These are phyloP conservation scores for Saturnispora mendoncae DNA, from an alignment of 805 yeast genomes.

Conservation along the genomic window DNA sequence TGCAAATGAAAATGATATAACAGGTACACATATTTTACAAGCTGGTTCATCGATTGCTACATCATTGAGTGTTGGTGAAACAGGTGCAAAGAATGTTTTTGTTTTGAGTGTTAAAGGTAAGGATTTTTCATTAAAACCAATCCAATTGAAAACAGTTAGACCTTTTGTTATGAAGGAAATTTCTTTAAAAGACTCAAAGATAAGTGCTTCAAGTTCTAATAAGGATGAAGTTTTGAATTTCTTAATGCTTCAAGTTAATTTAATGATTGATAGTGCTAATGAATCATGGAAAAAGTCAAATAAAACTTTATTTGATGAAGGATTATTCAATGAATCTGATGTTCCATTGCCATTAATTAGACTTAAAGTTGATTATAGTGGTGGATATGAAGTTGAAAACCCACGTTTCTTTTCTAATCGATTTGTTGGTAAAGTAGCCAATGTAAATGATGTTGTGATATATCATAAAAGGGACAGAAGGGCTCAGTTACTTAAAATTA, in stretches of 20 bases:
- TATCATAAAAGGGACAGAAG: conserved; percentile 41
- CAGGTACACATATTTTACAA: conserved; percentile 71
- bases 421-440: conserved; percentile 87
- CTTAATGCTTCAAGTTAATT: conserved; percentile 56
- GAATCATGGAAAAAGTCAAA: conserved; percentile 35
- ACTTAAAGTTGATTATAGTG: conserved; percentile 78
- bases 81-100: conserved; percentile 64
- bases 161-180: conserved; percentile 75
- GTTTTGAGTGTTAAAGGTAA: conserved; percentile 56
- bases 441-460: conserved; percentile 75
- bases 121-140: conserved; percentile 47
- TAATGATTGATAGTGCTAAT: conserved; percentile 52
- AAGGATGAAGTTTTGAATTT: conserved; percentile 52
- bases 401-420: conserved; percentile 81
- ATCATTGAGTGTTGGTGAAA: conserved; percentile 77
- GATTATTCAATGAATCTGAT: conserved; percentile 26
- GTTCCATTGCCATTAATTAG: conserved; percentile 77
- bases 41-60: conserved; percentile 96
- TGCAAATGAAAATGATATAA: conserved; percentile 39
- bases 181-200: conserved; percentile 41
- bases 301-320: conserved; percentile 20
- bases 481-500: conserved; percentile 11
- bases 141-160: conserved; percentile 61
- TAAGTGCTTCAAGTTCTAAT: conserved; percentile 54
- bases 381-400: conserved; percentile 87